Conservation (phyloP, 1,139 yeast species). For the Suhomyces atakaporum region DNA sequence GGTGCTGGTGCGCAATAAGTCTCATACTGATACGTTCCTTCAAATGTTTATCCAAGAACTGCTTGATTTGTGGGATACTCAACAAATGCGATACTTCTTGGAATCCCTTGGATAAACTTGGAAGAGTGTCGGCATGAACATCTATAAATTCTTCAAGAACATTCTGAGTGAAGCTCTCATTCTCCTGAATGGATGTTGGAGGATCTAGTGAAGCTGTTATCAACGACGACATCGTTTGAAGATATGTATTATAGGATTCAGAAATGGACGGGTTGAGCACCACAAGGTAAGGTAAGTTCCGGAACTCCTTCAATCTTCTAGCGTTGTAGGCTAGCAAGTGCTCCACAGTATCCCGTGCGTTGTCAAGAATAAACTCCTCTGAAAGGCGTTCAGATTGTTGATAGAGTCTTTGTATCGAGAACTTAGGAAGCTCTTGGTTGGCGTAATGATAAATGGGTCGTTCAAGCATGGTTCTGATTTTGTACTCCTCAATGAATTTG, state of each 20-base stretch:
- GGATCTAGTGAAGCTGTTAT: constrained; percentile 43
- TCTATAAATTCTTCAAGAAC: constrained; percentile 63
- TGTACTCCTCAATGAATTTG: constrained; percentile 46
- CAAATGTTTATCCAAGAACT: constrained; percentile 74
- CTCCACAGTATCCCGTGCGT: constrained; percentile 48
- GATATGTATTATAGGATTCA: constrained; percentile 72
- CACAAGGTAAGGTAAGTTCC: constrained; percentile 78
- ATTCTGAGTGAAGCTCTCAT: constrained; percentile 46
- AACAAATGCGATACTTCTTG: constrained; percentile 65
- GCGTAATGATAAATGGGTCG: constrained; percentile 54
- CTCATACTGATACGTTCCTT: constrained; percentile 85
- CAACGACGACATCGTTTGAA: constrained; percentile 67
- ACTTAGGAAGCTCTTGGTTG: constrained; percentile 45
- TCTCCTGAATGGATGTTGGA: constrained; percentile 53
- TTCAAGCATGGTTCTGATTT: constrained; percentile 53
- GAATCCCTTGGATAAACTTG: constrained; percentile 79
- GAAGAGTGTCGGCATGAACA: constrained; percentile 80
- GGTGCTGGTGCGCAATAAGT: constrained; percentile 81
- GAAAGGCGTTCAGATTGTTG: constrained; percentile 44
- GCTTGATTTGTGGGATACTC: constrained; percentile 51
- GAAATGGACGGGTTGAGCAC: constrained; percentile 88
- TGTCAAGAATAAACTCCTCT: constrained; percentile 33
- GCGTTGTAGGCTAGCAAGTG: constrained; percentile 45
- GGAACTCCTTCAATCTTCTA: constrained; percentile 64
- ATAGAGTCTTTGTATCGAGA: constrained; percentile 48